These are phyloP conservation scores for Fomitopsis pulvina DNA, from an alignment of 768 basidiomycete species.

Conservation along the genomic window DNA sequence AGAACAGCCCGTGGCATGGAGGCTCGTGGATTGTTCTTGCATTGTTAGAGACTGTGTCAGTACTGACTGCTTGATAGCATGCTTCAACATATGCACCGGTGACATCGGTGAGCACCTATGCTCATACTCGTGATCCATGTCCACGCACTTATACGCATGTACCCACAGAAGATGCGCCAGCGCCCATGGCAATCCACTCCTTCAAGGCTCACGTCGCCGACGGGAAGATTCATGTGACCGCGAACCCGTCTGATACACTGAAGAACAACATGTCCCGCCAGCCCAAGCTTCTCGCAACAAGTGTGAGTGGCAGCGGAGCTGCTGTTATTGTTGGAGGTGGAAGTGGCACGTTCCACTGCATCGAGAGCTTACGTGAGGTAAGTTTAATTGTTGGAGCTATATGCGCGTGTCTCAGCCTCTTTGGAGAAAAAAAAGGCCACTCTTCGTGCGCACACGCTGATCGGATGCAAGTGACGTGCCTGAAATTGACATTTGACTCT, in stretches of 20 bases:
- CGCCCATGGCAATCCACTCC: conserved; percentile 70
- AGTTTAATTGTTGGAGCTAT: conserved; percentile 13
- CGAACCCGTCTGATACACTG: conserved; percentile 50
- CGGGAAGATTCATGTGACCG: conserved; percentile 77
- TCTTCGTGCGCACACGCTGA: too few species aligned
- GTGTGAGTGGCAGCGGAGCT: conserved; percentile 45
- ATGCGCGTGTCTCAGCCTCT: neutral
- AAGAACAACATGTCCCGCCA: conserved; percentile 63
- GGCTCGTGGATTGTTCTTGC: conserved; percentile 33
- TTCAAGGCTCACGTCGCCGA: conserved; percentile 62
- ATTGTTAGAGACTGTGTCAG: neutral
- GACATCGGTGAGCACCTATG: conserved; percentile 55
- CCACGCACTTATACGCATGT: neutral
- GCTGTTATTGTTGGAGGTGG: conserved; percentile 87
- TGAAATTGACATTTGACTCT: neutral
- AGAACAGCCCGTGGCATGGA: conserved; percentile 85
- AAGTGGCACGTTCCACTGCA: conserved; percentile 64
- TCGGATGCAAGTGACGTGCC: too few species aligned
- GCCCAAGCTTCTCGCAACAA: conserved; percentile 45
- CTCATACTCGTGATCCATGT: neutral
- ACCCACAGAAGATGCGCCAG: conserved; percentile 77
- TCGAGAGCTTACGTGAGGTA: conserved; percentile 81
- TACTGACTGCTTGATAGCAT: conserved; percentile 41
- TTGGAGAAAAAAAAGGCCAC: too few species aligned
- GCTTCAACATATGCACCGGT: conserved; percentile 81